Percentiles rank a stretch among this genome's conserved stretches.
Evolutionary conservation across 352 stramenopile genomes (phyloP).

Genomic region (Globisporangium apiculatum): DNA sequence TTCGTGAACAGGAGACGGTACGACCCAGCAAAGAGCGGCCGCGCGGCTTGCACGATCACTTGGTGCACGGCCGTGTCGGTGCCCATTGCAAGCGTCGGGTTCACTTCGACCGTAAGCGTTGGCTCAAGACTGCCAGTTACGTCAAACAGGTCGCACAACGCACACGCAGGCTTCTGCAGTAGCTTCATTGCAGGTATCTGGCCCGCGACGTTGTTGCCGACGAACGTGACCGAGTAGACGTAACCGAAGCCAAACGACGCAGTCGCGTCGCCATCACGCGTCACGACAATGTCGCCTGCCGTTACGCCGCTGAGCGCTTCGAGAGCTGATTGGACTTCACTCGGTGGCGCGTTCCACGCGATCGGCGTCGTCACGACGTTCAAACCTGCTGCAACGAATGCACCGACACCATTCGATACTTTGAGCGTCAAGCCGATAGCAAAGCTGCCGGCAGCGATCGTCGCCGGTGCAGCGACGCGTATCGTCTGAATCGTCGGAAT

Average conservation of each 20-base stretch:
- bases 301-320: constrained; percentile 25
- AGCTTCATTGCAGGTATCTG: constrained; percentile 38
- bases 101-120: constrained; percentile 25
- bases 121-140: constrained; percentile 27
- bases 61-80: constrained; percentile 70
- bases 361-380: constrained; percentile 20
- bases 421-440: constrained; percentile 37
- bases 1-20: constrained; percentile 47
- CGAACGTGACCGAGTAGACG: constrained; percentile 68
- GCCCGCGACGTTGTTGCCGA: constrained; percentile 62
- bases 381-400: constrained; percentile 21
- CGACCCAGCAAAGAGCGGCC: constrained; percentile 44
- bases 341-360: constrained; percentile 32
- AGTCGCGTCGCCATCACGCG: constrained; percentile 56
- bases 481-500: constrained; percentile 73
- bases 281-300: constrained; percentile 56
- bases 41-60: constrained; percentile 45
- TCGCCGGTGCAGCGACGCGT: constrained; percentile 37
- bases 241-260: constrained; percentile 55
- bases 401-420: constrained; percentile 16
- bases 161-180: constrained; percentile 8
- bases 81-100: constrained; percentile 45
- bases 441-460: constrained; percentile 44
- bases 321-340: constrained; percentile 24
- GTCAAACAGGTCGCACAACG: constrained; percentile 29